These are phyloP conservation scores for Chrysochromulina tobinii DNA, from an alignment of 78 protist species.

Conservation along the genomic window DNA sequence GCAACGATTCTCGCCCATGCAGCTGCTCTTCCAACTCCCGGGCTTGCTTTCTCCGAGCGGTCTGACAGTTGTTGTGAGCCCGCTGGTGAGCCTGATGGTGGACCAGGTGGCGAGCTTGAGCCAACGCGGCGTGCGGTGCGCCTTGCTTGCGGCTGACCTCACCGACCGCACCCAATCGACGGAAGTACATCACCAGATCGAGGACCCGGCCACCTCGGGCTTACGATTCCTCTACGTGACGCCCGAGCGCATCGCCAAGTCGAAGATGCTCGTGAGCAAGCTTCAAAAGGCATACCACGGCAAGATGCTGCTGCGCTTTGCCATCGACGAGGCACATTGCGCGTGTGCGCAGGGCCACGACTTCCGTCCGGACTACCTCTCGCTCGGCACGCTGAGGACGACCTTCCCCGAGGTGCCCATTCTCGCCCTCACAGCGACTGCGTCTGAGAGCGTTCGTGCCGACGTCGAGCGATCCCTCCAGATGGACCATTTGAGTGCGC, in stretches of 20 bases:
- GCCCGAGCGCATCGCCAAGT: constrained; percentile 67
- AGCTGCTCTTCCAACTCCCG: constrained; percentile 84
- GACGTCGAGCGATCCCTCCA: not conserved
- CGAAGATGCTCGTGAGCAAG: not conserved
- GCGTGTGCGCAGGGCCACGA: constrained; percentile 86
- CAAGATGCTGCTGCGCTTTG: not conserved
- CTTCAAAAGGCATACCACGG: not conserved
- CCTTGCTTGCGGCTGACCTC: not conserved
- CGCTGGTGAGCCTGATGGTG: constrained; percentile 95
- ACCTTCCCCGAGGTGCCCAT: constrained; percentile 64
- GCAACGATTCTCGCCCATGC: not conserved
- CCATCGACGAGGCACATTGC: constrained; percentile 64
- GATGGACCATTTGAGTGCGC: not conserved
- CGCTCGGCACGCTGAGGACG: not conserved
- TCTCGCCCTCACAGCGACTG: constrained; percentile 89
- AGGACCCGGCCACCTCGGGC: not conserved
- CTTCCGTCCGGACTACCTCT: constrained; percentile 88
- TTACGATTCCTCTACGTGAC: constrained; percentile 72
- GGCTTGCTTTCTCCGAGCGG: constrained; percentile 42
- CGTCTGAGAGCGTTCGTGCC: constrained; percentile 48
- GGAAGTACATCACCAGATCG: not conserved
- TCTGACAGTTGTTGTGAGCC: constrained; percentile 89
- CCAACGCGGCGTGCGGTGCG: not conserved
- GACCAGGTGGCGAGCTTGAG: constrained; percentile 86
- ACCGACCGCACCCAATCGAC: not conserved